Conservation (phyloP, 2,329 filamentous ascomycete genomes). For the Chaetothyriales sp. region DNA sequence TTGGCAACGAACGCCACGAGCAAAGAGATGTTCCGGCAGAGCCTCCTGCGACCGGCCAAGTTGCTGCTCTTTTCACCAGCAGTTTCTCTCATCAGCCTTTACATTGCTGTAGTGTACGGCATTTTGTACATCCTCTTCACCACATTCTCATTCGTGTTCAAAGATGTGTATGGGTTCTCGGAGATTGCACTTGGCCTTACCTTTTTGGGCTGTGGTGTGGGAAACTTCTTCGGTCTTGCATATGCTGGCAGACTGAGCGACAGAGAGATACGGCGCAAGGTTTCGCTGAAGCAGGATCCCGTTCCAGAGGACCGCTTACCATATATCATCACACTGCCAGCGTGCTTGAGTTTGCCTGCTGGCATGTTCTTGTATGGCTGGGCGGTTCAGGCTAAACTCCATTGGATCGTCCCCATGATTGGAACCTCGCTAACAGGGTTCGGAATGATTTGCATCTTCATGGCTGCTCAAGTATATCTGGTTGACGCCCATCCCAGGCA, state of each 20-base stretch:
- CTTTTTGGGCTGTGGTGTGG: conserved; percentile 43
- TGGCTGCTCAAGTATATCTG: conserved; percentile 4
- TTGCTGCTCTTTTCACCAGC: conserved; percentile 41
- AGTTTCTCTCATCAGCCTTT: conserved; percentile 37
- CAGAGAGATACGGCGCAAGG: conserved; percentile 24
- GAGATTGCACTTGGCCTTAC: conserved; percentile 41
- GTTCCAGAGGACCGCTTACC: conserved; percentile 22
- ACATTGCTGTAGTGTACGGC: conserved; percentile 41
- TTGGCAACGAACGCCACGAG: conserved; percentile 15
- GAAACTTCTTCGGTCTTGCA: conserved; percentile 40
- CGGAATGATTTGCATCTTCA: conserved; percentile 43
- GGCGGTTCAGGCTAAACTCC: conserved; percentile 38
- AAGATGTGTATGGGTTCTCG: conserved; percentile 34
- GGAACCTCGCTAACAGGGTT: conserved; percentile 43
- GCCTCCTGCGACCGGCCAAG: conserved; percentile 36
- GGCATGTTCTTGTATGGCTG: conserved; percentile 48
- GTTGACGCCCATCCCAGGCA: conserved; percentile 41
- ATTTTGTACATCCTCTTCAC: conserved; percentile 44
- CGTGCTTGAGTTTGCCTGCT: conserved; percentile 38
- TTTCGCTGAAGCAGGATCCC: neutral
- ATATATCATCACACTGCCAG: conserved; percentile 39
- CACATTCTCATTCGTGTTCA: conserved; percentile 40
- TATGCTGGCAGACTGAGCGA: conserved; percentile 30
- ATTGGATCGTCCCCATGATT: conserved; percentile 49
- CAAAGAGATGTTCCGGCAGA: conserved; percentile 10